phyloP scores from a whole-genome alignment of 371 early-diverging fungal species.

The Haplosporangium sp. region DNA sequence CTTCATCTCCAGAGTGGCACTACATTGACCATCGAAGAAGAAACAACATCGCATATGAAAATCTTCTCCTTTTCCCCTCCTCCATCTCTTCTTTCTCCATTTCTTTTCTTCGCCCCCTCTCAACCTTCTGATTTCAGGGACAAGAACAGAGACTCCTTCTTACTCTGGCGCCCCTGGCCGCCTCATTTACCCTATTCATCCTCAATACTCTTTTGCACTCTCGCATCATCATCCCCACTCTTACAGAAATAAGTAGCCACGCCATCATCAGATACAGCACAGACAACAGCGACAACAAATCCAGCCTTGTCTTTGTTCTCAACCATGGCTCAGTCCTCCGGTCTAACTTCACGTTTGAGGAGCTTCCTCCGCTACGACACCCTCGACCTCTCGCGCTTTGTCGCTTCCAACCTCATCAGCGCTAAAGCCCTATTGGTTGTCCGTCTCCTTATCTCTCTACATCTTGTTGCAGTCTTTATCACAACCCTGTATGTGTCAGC shows the following conservation, averaged over 20 bases:
- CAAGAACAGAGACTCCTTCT: no score
- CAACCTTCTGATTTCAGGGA: not conserved
- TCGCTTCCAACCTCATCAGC: conserved; percentile 45
- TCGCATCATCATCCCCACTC: no score
- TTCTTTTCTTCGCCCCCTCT: not conserved
- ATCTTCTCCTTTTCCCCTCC: not conserved
- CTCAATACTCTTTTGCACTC: no score
- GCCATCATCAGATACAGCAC: no score
- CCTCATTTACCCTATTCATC: no score
- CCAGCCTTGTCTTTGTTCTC: not conserved
- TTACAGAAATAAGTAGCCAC: no score
- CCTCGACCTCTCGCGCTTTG: conserved; percentile 29
- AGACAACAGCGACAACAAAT: conserved; percentile 3
- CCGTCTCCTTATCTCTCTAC: conserved; percentile 30
- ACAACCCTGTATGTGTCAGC: conserved; percentile 52
- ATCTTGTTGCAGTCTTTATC: conserved; percentile 45
- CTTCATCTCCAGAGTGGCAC: no score
- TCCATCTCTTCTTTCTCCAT: not conserved
- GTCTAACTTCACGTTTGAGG: conserved; percentile 11
- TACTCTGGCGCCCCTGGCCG: no score
- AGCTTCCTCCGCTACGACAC: conserved; percentile 33
- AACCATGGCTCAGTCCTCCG: not conserved
- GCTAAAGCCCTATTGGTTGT: conserved; percentile 24
- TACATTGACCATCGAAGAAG: no score
- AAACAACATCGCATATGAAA: no score